Evolutionary conservation across 2,329 filamentous ascomycete species (phyloP), one percentile per base, ranked within the genome.

Genomic region (Pseudogymnoascus sp.): DNA sequence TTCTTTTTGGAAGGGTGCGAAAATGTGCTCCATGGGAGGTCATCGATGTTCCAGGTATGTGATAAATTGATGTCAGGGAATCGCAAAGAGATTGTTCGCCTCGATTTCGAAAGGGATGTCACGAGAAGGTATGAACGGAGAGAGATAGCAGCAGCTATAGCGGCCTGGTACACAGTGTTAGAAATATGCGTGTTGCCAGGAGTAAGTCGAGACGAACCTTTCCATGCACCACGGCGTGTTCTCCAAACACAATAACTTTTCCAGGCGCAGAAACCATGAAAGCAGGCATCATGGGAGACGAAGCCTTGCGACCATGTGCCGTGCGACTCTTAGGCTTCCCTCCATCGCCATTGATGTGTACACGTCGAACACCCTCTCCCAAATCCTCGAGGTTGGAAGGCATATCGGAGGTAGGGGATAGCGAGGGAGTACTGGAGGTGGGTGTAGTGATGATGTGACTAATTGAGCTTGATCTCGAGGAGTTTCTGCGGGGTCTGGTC

Each of bases 261-360:
- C 93, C 95, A 0, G 94, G 94, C 2, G 95, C 93, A 14, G 94
- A 97, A 63, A 97, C 92, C 90, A 99, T 96, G 74, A 99, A 99
- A 65, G 92, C 80, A 47, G 93, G 92, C 77, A 94, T 85, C 84
- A 88, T 84, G 3, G 85, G 85, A 63, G 77, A 84, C 10, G 84
- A 87, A 65, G 79, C 76, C 69, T 84, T 87, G 73, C 84, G 82
- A 59, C 77, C 74, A n/a, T 63, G 6, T 8, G 31, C 12, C 25
- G 33, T 47, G 25, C 35, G 63, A 16, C 40, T 18, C 8, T 42
- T 42, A 5, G 63, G 56, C 21, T 44, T 60, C 66, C 63, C 60
- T 61, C 16, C 62, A 62, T 65, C 53, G 44, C 68, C 67, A 70
- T 70, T 71, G 64, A 70, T 56, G 2, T 64, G 61, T 31, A 56